A percentile compares a stretch with the other conserved stretches of the same genome.
Evolutionary conservation across 345 rosid species (phyloP).

Genomic region (Euclidium syriacum): DNA sequence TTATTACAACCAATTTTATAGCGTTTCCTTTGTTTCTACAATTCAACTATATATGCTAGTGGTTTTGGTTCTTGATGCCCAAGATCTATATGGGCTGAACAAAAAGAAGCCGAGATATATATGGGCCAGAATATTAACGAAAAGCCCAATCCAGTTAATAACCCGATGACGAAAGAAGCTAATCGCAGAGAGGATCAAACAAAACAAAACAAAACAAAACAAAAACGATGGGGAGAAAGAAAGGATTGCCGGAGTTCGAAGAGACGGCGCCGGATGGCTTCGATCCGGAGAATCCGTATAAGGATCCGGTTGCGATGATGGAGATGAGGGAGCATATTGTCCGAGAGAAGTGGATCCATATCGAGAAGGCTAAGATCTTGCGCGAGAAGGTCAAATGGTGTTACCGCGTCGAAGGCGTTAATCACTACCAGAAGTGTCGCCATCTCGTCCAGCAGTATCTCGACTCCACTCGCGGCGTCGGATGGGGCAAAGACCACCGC

Average conservation of each 20-base stretch:
- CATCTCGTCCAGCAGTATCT: constrained; percentile 81
- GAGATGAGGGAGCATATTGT: constrained; percentile 89
- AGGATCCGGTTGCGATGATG: constrained; percentile 89
- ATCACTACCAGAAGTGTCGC: constrained; percentile 88
- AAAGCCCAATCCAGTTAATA: too few relatives aligned
- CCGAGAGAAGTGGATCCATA: constrained; percentile 88
- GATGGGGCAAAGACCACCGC: constrained; percentile 95
- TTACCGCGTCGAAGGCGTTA: constrained; percentile 86
- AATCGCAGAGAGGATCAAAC: neutral
- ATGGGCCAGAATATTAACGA: too few relatives aligned
- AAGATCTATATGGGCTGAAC: too few relatives aligned
- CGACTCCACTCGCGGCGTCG: constrained; percentile 81
- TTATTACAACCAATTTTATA: too few relatives aligned
- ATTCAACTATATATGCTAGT: too few relatives aligned
- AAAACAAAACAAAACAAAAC: neutral
- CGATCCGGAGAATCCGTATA: constrained; percentile 72
- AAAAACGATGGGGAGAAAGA: constrained; percentile 72
- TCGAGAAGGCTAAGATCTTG: constrained; percentile 89
- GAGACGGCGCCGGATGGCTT: constrained; percentile 89
- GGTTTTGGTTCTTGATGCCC: too few relatives aligned
- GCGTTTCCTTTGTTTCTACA: too few relatives aligned
- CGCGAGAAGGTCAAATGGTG: constrained; percentile 80
- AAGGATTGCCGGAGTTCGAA: constrained; percentile 72
- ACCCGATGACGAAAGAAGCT: too few relatives aligned
- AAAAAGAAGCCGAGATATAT: too few relatives aligned